A percentile compares a stretch with the other conserved stretches of the same genome.
These are phyloP conservation scores for Insectozyma bohioensis DNA, from an alignment of 1,139 yeast genomes.

Conservation along the genomic window DNA sequence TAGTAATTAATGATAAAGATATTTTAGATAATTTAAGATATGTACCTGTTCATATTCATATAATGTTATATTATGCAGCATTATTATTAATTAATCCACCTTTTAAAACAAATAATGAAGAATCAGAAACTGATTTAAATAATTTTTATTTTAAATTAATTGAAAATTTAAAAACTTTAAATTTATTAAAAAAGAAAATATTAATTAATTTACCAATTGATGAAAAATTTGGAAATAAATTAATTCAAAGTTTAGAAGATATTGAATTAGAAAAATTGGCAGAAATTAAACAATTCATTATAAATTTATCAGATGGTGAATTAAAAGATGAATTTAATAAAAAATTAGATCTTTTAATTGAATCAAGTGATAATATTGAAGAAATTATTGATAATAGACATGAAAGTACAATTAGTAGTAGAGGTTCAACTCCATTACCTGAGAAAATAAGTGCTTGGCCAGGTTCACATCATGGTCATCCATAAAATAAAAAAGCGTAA, in stretches of 20 bases:
- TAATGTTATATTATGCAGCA: constrained; percentile 71
- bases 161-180: constrained; percentile 32
- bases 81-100: constrained; percentile 55
- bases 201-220: constrained; percentile 53
- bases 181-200: constrained; percentile 42
- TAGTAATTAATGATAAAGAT: constrained; percentile 61
- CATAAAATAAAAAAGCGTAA: too few species aligned
- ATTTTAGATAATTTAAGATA: constrained; percentile 56
- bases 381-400: constrained; percentile 20
- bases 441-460: constrained; percentile 65
- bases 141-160: constrained; percentile 24
- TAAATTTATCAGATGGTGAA: constrained; percentile 6
- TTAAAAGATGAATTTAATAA: constrained; percentile 9
- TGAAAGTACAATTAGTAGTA: constrained; percentile 20
- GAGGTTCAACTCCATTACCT: constrained; percentile 34
- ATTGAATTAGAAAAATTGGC: constrained; percentile 39
- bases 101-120: constrained; percentile 21
- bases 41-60: constrained; percentile 70
- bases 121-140: constrained; percentile 17
- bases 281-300: constrained; percentile 14
- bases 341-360: constrained; percentile 10
- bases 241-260: constrained; percentile 45
- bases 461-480: constrained; percentile 66
- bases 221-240: constrained; percentile 48
- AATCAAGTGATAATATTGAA: constrained; percentile 16